Evolutionary conservation across 768 basidiomycete species (phyloP), one percentile per base, ranked within the genome.

Genomic region (Tulasnella sp.): DNA sequence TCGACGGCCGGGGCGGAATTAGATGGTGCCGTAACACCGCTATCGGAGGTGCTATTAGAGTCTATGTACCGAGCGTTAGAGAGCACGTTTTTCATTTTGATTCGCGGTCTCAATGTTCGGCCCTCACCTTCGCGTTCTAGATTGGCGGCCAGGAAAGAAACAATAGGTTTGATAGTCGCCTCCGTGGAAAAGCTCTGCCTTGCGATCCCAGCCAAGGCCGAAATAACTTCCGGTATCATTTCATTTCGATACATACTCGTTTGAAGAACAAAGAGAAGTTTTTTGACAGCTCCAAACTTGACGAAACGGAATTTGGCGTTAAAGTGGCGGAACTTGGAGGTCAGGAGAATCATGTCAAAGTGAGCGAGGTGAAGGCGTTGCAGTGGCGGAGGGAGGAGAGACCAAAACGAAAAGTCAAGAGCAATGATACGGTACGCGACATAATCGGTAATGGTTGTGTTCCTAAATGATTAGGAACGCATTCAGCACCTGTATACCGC

Each of bases 361-460:
- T 97, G 96, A 73, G 93, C 92, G 0, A 97, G 87, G 82, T 96
- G 92, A 18, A 91, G 89, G 5, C 88, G 88, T 82, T 95, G 94
- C n/a, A 98, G 91, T 74, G 94, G 93, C 24, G 86, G 83, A 4
- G 88, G 87, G 0, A 93, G 91, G 42, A 86, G 88, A 0, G 93
- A 91, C 97, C 97, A 98, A 16, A 98, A 90, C 75, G 95, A 92
- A 81, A 98, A 94, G 82, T 97, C 95, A 0, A 98, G 89, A 0
- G 94, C 94, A 73, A 98, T 89, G 5, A 92, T 89, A 68, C 89
- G 89, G 84, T 98, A 97, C 7, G 94, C 96, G 0, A 92, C 87
- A 6, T 91, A 87, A 82, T 97, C 97, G 74, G 92, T 89, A 40
- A 98, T 88, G 0, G 93, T 94, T 0, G 97, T 96, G 78, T 90